These are phyloP conservation scores for Epichloe bromicola DNA, from an alignment of 2,329 filamentous ascomycete genomes.

Conservation along the genomic window DNA sequence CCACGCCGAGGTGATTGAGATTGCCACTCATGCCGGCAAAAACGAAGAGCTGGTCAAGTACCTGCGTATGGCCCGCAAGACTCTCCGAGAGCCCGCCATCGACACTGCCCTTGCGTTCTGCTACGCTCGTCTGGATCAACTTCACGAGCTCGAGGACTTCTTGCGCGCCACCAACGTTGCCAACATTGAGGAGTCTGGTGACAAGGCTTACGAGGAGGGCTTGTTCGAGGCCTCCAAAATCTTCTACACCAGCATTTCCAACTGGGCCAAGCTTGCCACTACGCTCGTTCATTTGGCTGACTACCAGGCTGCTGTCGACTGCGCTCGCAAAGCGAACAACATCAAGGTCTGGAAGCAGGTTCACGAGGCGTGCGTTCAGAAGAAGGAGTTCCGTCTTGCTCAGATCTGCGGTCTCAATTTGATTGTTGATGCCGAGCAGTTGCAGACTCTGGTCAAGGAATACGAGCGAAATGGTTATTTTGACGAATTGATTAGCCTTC, in stretches of 20 bases:
- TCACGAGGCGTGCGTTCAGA: constrained; percentile 86
- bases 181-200: constrained; percentile 90
- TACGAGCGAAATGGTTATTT: constrained; percentile 98
- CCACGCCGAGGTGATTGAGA: constrained; percentile 92
- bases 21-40: constrained; percentile 87
- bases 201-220: constrained; percentile 93
- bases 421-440: constrained; percentile 92
- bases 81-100: constrained; percentile 80
- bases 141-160: constrained; percentile 92
- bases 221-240: constrained; percentile 96
- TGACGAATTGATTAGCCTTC: constrained; percentile 86
- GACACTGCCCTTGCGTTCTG: constrained; percentile 91
- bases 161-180: constrained; percentile 85
- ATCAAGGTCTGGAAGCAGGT: constrained; percentile 99
- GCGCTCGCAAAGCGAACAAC: constrained; percentile 95
- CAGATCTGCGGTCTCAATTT: constrained; percentile 98
- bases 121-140: constrained; percentile 82
- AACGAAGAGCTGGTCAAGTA: constrained; percentile 96
- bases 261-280: constrained; percentile 98
- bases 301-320: constrained; percentile 95
- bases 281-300: constrained; percentile 94
- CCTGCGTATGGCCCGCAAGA: constrained; percentile 94
- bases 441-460: constrained; percentile 84
- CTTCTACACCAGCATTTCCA: constrained; percentile 95
- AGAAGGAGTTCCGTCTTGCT: constrained; percentile 97